These are phyloP conservation scores for Sugiyamaella qingdaonensis DNA, from an alignment of 805 yeast genomes.

Conservation along the genomic window DNA sequence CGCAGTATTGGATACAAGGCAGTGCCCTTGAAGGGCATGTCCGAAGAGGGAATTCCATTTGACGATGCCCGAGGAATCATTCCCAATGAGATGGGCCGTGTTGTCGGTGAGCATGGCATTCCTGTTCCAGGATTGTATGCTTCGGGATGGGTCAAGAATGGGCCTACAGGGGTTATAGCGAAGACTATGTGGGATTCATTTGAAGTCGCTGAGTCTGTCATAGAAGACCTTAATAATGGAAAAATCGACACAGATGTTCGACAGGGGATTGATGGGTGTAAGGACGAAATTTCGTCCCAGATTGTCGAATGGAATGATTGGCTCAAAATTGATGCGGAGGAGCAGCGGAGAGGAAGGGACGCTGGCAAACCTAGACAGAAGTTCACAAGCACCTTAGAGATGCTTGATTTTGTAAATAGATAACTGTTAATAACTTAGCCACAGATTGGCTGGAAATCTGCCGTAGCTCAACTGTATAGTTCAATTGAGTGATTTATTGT, in stretches of 20 bases:
- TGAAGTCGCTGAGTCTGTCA: conserved; percentile 62
- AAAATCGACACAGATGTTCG: conserved; percentile 22
- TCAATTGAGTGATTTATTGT: too few relatives aligned
- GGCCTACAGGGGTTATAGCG: conserved; percentile 87
- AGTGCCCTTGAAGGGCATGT: conserved; percentile 54
- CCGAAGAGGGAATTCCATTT: conserved; percentile 47
- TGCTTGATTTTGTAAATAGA: conserved; percentile 33
- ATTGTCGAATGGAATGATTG: conserved; percentile 64
- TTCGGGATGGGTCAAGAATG: conserved; percentile 87
- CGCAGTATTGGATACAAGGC: conserved; percentile 83
- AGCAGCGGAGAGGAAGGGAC: conserved; percentile 44
- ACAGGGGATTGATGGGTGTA: conserved; percentile 33
- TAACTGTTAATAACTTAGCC: neutral
- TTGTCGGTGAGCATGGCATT: conserved; percentile 23
- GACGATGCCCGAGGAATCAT: conserved; percentile 43
- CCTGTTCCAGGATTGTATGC: conserved; percentile 57
- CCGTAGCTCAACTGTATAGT: too few relatives aligned
- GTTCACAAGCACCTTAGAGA: conserved; percentile 43
- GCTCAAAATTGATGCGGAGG: conserved; percentile 53
- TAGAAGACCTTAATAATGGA: conserved; percentile 48
- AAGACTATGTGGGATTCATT: conserved; percentile 83
- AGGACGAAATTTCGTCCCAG: conserved; percentile 22
- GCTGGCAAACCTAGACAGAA: conserved; percentile 57
- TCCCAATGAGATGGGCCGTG: conserved; percentile 45
- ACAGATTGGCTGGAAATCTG: too few relatives aligned